phyloP scores from a whole-genome alignment of 2,329 filamentous ascomycete species.

The Blumeria hordei region DNA sequence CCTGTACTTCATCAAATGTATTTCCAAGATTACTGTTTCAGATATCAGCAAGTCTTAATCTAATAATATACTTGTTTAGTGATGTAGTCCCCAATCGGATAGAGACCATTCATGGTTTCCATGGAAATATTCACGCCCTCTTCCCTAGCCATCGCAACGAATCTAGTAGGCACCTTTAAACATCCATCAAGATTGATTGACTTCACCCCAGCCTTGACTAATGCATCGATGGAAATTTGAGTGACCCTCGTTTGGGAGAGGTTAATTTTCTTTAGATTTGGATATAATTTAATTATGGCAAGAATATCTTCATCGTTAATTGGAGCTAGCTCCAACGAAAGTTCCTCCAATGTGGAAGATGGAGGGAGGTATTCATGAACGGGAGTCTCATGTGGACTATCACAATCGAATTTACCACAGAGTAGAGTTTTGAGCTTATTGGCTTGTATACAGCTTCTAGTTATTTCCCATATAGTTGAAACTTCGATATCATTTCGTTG shows the following conservation, averaged over 20 bases:
- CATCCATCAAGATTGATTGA: constrained; percentile 12
- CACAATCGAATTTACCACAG: constrained; percentile 5
- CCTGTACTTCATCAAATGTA: too few species aligned
- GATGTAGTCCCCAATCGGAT: too few species aligned
- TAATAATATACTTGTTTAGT: too few species aligned
- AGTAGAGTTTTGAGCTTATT: constrained; percentile 9
- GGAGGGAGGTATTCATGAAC: constrained; percentile 6
- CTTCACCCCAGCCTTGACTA: constrained; percentile 12
- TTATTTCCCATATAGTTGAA: constrained; percentile 5
- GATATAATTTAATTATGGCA: constrained; percentile 8
- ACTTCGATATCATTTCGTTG: constrained; percentile 5
- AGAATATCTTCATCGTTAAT: constrained; percentile 7
- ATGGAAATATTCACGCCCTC: constrained; percentile 10
- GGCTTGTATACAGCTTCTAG: constrained; percentile 5
- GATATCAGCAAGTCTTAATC: too few species aligned
- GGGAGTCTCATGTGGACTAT: neutral
- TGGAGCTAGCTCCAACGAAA: constrained; percentile 5
- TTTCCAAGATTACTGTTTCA: too few species aligned
- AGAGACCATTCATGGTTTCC: too few species aligned
- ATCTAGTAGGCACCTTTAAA: constrained; percentile 9
- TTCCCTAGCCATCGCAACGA: constrained; percentile 14
- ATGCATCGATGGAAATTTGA: constrained; percentile 14
- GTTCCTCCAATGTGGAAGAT: constrained; percentile 8
- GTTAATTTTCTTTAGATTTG: constrained; percentile 11
- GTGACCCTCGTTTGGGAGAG: constrained; percentile 12